These are phyloP conservation scores for Aspergillus fijiensis DNA, from an alignment of 2,329 filamentous ascomycete species.

Conservation along the genomic window DNA sequence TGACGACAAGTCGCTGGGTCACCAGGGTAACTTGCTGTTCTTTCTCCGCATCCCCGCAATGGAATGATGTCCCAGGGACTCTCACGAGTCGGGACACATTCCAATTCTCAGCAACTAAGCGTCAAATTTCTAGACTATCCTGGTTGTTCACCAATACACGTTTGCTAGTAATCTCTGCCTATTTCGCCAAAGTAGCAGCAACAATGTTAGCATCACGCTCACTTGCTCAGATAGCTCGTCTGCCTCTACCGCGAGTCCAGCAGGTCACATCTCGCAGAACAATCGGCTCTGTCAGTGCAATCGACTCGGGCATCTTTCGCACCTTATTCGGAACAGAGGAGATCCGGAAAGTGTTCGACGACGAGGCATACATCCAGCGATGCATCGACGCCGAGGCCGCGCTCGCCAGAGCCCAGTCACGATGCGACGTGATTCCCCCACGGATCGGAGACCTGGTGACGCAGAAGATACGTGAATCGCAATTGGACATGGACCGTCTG, in stretches of 20 bases:
- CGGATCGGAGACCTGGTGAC: conserved; percentile 40
- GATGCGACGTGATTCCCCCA: conserved; percentile 49
- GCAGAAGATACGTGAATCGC: conserved; percentile 30
- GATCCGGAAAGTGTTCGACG: conserved; percentile 41
- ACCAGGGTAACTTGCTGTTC: background rate
- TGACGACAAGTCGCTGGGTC: no score
- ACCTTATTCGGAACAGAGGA: conserved; percentile 16
- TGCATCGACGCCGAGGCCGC: conserved; percentile 53
- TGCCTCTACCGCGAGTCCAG: conserved; percentile 9
- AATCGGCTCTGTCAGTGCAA: conserved; percentile 44
- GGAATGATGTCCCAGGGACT: background rate
- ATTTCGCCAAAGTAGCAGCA: no score
- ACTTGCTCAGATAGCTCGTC: conserved; percentile 16
- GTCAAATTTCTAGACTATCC: no score
- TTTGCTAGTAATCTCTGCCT: no score
- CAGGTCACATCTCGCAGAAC: conserved; percentile 64
- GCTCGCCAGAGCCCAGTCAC: conserved; percentile 52
- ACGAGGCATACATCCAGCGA: conserved; percentile 50
- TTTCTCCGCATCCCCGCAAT: background rate
- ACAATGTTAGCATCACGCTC: conserved; percentile 9
- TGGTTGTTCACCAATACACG: no score
- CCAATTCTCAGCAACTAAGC: no score
- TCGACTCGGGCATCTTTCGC: conserved; percentile 16
- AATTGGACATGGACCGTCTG: conserved; percentile 47
- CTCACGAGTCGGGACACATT: no score